A percentile compares a stretch with the other conserved stretches of the same genome.
These are phyloP conservation scores for Zymoseptoria crescenta DNA, from an alignment of 2,329 filamentous ascomycete genomes.

Conservation along the genomic window DNA sequence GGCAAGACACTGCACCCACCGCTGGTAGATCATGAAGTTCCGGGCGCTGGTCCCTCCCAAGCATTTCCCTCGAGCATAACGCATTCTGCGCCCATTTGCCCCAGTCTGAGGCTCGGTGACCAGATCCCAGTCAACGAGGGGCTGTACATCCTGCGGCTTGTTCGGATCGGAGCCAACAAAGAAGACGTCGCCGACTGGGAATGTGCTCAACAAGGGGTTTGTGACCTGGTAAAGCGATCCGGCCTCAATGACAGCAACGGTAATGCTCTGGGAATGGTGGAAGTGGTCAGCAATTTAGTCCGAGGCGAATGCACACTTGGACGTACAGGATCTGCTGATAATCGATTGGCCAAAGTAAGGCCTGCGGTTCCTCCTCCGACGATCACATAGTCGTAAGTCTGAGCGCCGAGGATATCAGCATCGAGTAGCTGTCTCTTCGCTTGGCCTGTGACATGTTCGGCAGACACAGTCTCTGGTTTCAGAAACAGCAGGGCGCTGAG, in stretches of 20 bases:
- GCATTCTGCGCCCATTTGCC: conserved; percentile 8
- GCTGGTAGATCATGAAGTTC: conserved; percentile 18
- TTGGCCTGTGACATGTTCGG: background rate
- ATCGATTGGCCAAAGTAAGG: background rate
- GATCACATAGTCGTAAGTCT: conserved; percentile 7
- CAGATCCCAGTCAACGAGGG: conserved; percentile 14
- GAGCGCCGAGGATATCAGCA: background rate
- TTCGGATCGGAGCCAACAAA: conserved; percentile 6
- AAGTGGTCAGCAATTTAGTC: background rate
- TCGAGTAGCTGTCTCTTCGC: background rate
- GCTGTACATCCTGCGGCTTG: conserved; percentile 6
- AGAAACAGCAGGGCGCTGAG: background rate
- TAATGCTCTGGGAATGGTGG: background rate
- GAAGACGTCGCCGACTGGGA: conserved; percentile 5
- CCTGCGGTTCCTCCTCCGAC: conserved; percentile 7
- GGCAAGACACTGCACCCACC: background rate
- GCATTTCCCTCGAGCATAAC: conserved; percentile 26
- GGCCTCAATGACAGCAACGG: conserved; percentile 15
- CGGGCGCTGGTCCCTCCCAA: conserved; percentile 25
- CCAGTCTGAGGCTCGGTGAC: conserved; percentile 22
- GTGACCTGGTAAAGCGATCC: conserved; percentile 23
- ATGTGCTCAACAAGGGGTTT: background rate
- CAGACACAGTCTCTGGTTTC: background rate
- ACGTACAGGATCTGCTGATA: background rate
- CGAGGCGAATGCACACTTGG: background rate